phyloP scores from a whole-genome alignment of 306 rosid species.

The Sophora flavescens region DNA sequence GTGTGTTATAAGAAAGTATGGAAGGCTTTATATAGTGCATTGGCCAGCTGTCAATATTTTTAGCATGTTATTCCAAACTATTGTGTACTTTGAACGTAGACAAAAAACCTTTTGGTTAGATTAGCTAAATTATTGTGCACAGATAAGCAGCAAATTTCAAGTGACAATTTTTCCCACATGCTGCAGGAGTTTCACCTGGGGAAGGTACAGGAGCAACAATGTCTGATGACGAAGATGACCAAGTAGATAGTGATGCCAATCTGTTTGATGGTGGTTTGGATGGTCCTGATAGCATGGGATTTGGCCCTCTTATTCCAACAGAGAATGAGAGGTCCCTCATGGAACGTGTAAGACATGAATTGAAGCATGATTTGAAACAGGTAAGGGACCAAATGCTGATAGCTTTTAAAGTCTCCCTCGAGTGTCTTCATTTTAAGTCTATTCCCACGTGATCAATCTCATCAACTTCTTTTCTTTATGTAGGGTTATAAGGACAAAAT shows the following conservation, averaged over 20 bases:
- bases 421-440: conserved; percentile 15
- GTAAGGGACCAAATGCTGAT: conserved; percentile 49
- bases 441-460: conserved; percentile 25
- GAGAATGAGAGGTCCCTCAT: conserved; percentile 97
- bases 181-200: conserved; percentile 90
- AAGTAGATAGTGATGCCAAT: conserved; percentile 83
- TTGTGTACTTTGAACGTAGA: conserved; percentile 16
- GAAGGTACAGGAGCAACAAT: conserved; percentile 99
- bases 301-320: conserved; percentile 97
- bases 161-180: conserved; percentile 23
- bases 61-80: conserved; percentile 32
- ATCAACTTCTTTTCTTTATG: background rate
- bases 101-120: conserved; percentile 2
- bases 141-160: conserved; percentile 20
- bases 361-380: conserved; percentile 94
- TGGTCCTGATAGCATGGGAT: conserved; percentile 87
- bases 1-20: conserved; percentile 22
- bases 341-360: conserved; percentile 97
- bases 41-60: conserved; percentile 32
- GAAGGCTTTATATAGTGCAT: conserved; percentile 27
- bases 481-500: conserved; percentile 97
- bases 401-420: background rate
- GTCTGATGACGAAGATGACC: conserved; percentile 98
- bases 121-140: conserved; percentile 29
- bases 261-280: conserved; percentile 86